These are phyloP conservation scores for Taiozyma sp. DNA, from an alignment of 1,139 yeast species.

Conservation along the genomic window DNA sequence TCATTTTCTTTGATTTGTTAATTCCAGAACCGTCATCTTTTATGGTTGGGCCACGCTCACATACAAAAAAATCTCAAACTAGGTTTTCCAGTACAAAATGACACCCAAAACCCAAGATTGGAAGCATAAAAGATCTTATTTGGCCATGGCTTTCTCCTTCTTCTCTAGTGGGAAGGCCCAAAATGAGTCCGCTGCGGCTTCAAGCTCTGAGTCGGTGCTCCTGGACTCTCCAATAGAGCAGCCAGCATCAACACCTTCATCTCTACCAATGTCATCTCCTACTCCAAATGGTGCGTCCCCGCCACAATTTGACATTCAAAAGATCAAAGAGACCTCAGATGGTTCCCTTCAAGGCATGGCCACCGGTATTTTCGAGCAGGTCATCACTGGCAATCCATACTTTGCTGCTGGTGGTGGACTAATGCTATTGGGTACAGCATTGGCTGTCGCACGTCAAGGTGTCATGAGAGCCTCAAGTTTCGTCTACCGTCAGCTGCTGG, in stretches of 20 bases:
- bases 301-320: constrained; percentile 1
- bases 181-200: not conserved
- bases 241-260: not conserved
- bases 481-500: constrained; percentile 77
- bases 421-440: constrained; percentile 86
- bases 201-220: not conserved
- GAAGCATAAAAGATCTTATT: not conserved
- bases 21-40: not conserved
- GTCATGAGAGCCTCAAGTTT: constrained; percentile 59
- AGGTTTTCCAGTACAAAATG: not conserved
- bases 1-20: not conserved
- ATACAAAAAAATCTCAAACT: not conserved
- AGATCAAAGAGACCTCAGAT: constrained; percentile 16
- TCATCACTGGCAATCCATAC: constrained; percentile 75
- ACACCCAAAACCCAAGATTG: not conserved
- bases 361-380: constrained; percentile 32
- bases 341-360: constrained; percentile 20
- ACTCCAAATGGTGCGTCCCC: not conserved
- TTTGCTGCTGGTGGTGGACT: constrained; percentile 98
- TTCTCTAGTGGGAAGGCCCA: not conserved
- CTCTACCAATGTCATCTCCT: not conserved
- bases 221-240: not conserved
- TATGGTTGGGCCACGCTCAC: not conserved
- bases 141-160: constrained; percentile 5
- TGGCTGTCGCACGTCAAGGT: constrained; percentile 76